phyloP scores from a whole-genome alignment of 2,329 filamentous ascomycete species.

The Xylariaceae sp. region DNA sequence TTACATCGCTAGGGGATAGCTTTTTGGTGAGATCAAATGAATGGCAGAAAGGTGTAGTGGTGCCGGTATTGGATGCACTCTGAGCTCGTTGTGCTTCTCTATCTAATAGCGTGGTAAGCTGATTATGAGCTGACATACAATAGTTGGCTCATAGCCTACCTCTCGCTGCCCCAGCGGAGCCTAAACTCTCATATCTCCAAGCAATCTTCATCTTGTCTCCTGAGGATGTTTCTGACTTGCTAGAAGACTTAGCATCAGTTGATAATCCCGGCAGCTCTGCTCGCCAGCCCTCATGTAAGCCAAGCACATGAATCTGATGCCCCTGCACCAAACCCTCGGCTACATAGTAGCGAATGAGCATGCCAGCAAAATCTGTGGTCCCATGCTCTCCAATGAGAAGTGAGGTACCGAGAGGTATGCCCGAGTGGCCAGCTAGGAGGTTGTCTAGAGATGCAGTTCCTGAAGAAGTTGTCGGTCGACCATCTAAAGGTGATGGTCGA shows the following conservation, averaged over 20 bases:
- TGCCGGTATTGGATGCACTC: slow-evolving; percentile 20
- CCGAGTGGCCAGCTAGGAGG: slow-evolving; percentile 84
- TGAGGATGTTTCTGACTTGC: slow-evolving; percentile 48
- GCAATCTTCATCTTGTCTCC: slow-evolving; percentile 97
- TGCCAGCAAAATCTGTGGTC: slow-evolving; percentile 91
- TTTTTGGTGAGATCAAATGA: slow-evolving; percentile 74
- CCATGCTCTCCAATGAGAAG: slow-evolving; percentile 86
- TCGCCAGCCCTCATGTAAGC: slow-evolving; percentile 79
- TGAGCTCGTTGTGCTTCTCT: slow-evolving; percentile 37
- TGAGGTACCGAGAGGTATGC: slow-evolving; percentile 80
- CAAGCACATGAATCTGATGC: slow-evolving; percentile 86
- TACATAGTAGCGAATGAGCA: slow-evolving; percentile 85
- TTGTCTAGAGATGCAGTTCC: slow-evolving; percentile 86
- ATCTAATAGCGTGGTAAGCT: slow-evolving; percentile 32
- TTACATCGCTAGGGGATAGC: slow-evolving; percentile 57
- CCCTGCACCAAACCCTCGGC: slow-evolving; percentile 93
- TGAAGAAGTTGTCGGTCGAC: slow-evolving; percentile 87
- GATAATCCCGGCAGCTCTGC: slow-evolving; percentile 80
- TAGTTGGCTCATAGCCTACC: slow-evolving; percentile 56
- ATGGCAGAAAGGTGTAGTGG: slow-evolving; percentile 67
- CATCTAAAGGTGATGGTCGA: slow-evolving; percentile 87
- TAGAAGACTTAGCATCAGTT: slow-evolving; percentile 47
- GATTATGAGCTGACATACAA: not conserved
- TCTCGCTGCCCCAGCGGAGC: slow-evolving; percentile 70
- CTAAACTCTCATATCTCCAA: slow-evolving; percentile 91